Base-by-base conservation (phyloP, 441 rosid species). In the Brassica hybrid region DNA sequence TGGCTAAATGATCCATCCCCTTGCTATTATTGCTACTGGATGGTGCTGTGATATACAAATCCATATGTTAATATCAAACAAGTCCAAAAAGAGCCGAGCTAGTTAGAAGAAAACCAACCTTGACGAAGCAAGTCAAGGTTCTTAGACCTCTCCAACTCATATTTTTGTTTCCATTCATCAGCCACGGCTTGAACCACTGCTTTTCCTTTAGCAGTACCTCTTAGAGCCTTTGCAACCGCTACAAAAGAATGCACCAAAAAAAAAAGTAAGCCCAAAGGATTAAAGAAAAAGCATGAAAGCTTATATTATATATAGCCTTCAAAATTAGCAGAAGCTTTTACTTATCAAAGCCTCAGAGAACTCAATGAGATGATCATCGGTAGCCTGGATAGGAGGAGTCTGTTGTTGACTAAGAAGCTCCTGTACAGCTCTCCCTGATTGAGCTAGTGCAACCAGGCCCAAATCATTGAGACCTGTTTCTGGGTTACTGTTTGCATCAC, bases 381-480 rank as follows among this genome's bases (percentile, higher is more conserved):
- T 7, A 16, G 59, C 59, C 23, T 54, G 59, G 2, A 54, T 54
- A 48, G 54, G 54, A 54, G 59, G 59, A 54, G 59, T 52, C 21
- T 52, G 58, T 52, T 52, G 58, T 52, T 52, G 58, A 7, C 7
- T 54, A 54, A 54, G 59, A 54, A 54, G 23, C 59, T 54, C 59
- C 59, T 54, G 2, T 16, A 54, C 59, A 16, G 23, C 59, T 54
- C 4, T 54, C 59, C 17, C 59, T 54, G 59, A 54, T 17, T 54
- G 23, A 8, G 85, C 50, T 13, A 58, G 14, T 18, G 25, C 9
- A 17, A 84, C 34, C 34, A 30, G 34, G 34, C 34, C 79, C 32
- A 88, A 71, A 77, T 86, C 89, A 13, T 23, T 45, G 73, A 65
- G 69, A 74, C 90, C 85, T 60, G 85, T 93, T 36, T 85, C 92